Evolutionary conservation across 192 early-diverging fungal species (phyloP).

Genomic region (Jimgerdemannia flammicorona): DNA sequence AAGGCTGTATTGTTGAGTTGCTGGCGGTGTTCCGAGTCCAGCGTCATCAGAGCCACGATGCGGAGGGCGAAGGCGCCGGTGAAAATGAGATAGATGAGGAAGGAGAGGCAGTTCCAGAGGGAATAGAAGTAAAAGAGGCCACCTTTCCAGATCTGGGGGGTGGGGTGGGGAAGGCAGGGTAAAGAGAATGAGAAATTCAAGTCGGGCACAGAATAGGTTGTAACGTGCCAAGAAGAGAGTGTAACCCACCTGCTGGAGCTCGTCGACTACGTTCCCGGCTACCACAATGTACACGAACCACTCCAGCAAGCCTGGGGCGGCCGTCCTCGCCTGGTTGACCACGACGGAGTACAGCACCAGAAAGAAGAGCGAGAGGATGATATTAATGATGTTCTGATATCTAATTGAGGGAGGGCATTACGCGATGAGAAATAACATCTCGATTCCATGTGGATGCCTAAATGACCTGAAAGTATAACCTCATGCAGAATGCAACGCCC

Average conservation of each 20-base stretch:
- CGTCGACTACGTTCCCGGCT: conserved; percentile 5
- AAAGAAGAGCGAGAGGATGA: conserved; percentile 3
- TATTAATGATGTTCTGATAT: conserved; percentile 8
- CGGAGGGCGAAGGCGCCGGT: neutral
- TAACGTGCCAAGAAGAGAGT: neutral
- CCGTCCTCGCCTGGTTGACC: neutral
- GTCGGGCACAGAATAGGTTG: neutral
- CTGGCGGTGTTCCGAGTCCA: neutral
- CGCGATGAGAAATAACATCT: neutral
- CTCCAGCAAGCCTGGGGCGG: neutral
- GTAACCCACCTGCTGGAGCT: conserved; percentile 5
- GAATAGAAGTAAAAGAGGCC: conserved; percentile 11
- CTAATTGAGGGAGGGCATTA: neutral
- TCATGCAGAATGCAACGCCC: neutral
- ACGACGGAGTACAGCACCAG: conserved; percentile 10
- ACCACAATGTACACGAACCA: conserved; percentile 6
- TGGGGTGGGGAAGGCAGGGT: neutral
- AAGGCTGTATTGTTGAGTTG: conserved; percentile 4
- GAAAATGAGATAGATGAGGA: conserved; percentile 10
- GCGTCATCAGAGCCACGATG: neutral
- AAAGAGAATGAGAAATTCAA: neutral
- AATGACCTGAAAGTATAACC: neutral
- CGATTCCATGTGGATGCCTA: neutral
- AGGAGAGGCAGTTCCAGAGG: conserved; percentile 8
- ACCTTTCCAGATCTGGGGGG: conserved; percentile 2